These are phyloP conservation scores for Dianthus caryophyllus DNA, from an alignment of 148 eudicot species.

Conservation along the genomic window DNA sequence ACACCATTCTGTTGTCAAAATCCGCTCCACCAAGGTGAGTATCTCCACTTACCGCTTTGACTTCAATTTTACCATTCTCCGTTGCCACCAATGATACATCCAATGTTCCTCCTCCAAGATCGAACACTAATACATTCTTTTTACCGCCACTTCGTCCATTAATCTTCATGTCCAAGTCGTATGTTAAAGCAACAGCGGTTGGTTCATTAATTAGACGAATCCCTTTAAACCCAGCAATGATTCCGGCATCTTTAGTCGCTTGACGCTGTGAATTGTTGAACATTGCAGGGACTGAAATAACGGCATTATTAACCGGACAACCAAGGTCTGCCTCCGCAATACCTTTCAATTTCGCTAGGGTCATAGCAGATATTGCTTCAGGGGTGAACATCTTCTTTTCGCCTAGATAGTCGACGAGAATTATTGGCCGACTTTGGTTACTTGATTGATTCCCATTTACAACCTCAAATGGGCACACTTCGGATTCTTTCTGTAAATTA, in stretches of 20 bases:
- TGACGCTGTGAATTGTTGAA: neutral
- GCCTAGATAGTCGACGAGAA: neutral
- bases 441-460: neutral
- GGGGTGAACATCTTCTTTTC: neutral
- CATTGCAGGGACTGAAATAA: neutral
- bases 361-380: neutral
- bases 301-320: neutral
- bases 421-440: neutral
- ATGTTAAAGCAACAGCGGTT: too few relatives aligned
- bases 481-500: neutral
- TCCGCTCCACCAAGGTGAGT: neutral
- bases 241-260: too few relatives aligned
- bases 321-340: neutral
- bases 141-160: too few relatives aligned
- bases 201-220: neutral
- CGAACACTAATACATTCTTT: neutral
- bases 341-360: neutral
- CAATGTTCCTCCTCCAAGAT: neutral
- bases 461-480: constrained; percentile 1
- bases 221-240: constrained; percentile 11
- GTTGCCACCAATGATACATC: neutral
- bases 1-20: neutral
- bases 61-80: neutral
- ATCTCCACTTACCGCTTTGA: neutral
- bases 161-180: too few relatives aligned